These are phyloP conservation scores for Picea engelmannii DNA, from an alignment of 83 land plant species.

Conservation along the genomic window DNA sequence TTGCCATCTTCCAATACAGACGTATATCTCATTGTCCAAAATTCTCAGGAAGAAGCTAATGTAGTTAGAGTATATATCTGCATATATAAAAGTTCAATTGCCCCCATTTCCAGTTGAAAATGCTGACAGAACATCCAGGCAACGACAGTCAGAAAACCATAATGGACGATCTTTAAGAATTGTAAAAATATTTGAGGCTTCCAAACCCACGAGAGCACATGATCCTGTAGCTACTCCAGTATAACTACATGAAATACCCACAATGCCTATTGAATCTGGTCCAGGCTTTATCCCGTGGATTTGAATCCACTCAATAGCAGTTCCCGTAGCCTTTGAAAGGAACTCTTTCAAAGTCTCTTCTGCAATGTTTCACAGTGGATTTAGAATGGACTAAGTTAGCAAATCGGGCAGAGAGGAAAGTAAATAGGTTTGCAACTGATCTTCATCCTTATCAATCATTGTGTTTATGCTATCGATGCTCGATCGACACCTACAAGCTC, in stretches of 20 bases:
- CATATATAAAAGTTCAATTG: constrained; percentile 28
- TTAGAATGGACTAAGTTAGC: too few species aligned
- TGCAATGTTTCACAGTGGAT: constrained; percentile 35
- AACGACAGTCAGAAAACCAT: constrained; percentile 75
- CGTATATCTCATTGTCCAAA: constrained; percentile 61
- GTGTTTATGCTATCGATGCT: too few species aligned
- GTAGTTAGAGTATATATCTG: constrained; percentile 83
- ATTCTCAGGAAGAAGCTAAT: constrained; percentile 67
- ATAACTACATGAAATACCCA: too few species aligned
- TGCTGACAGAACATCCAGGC: constrained; percentile 56
- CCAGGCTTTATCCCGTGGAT: constrained; percentile 99
- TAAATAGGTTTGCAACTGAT: too few species aligned
- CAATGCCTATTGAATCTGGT: constrained; percentile 53
- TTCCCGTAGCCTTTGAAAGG: constrained; percentile 38
- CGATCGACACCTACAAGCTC: too few species aligned
- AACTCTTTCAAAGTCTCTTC: constrained; percentile 14
- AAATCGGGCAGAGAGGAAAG: too few species aligned
- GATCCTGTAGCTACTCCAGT: constrained; percentile 32
- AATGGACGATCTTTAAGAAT: constrained; percentile 70
- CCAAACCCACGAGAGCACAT: constrained; percentile 84
- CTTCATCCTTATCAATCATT: too few species aligned
- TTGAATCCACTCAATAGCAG: constrained; percentile 93
- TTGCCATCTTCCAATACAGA: constrained; percentile 67
- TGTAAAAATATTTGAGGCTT: constrained; percentile 72
- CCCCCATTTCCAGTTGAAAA: constrained; percentile 18